phyloP scores from a whole-genome alignment of 768 basidiomycete genomes.

The Lyophyllum shimeji region DNA sequence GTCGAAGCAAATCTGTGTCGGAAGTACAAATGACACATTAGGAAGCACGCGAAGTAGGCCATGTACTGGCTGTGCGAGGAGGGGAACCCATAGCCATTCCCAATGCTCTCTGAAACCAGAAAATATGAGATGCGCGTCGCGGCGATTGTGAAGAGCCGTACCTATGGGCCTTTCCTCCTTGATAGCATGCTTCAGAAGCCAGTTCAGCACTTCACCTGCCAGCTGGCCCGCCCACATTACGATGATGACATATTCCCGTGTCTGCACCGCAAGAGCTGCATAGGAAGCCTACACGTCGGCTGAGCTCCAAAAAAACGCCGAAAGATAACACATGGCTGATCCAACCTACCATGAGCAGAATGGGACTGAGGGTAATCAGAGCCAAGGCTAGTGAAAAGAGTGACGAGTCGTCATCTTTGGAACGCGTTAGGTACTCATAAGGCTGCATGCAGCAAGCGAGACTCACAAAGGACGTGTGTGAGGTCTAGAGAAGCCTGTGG shows the following conservation, averaged over 20 bases:
- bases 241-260: slow-evolving; percentile 77
- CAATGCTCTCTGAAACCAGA: slow-evolving; percentile 44
- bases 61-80: slow-evolving; percentile 91
- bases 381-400: slow-evolving; percentile 56
- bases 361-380: slow-evolving; percentile 65
- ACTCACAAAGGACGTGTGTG: slow-evolving; percentile 63
- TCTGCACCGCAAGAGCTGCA: slow-evolving; percentile 70
- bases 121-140: background rate
- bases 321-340: slow-evolving; percentile 5
- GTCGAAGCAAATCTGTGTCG: slow-evolving; percentile 63
- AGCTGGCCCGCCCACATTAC: slow-evolving; percentile 85
- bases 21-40: slow-evolving; percentile 70
- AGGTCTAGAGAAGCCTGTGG: slow-evolving; percentile 51
- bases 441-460: background rate
- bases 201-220: slow-evolving; percentile 68
- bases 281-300: slow-evolving; percentile 62
- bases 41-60: slow-evolving; percentile 82
- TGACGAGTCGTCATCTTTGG: slow-evolving; percentile 63
- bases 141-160: slow-evolving; percentile 28
- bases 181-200: slow-evolving; percentile 61
- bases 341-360: slow-evolving; percentile 65
- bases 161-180: slow-evolving; percentile 70
- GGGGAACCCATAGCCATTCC: slow-evolving; percentile 82
- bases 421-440: background rate
- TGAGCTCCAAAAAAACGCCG: background rate